phyloP scores from a whole-genome alignment of 1,284 basidiomycete genomes.

The Mycosarcoma mackinlayi region DNA sequence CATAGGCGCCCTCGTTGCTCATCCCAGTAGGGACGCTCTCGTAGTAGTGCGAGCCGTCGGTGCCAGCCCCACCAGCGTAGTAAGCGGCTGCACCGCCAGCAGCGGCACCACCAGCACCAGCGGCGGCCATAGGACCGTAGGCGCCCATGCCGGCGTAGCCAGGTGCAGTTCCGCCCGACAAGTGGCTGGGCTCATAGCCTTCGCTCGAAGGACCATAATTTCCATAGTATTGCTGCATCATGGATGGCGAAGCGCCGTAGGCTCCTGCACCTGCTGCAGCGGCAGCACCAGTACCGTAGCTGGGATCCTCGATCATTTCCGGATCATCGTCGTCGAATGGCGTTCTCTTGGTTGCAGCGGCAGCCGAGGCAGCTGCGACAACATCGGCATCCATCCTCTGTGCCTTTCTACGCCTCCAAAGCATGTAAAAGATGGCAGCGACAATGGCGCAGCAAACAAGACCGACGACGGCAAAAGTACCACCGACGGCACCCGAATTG shows the following conservation, averaged over 20 bases:
- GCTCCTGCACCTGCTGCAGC: constrained; percentile 41
- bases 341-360: constrained; percentile 64
- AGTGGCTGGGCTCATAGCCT: constrained; percentile 60
- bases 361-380: constrained; percentile 65
- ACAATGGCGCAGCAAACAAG: constrained; percentile 58
- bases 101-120: constrained; percentile 53
- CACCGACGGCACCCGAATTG: constrained; percentile 65
- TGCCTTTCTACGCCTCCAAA: constrained; percentile 59
- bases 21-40: constrained; percentile 35
- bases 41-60: constrained; percentile 52
- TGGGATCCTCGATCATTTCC: constrained; percentile 64
- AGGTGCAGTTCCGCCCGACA: constrained; percentile 55
- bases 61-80: constrained; percentile 33
- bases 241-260: constrained; percentile 40
- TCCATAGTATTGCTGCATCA: constrained; percentile 54
- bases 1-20: constrained; percentile 21
- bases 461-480: constrained; percentile 66
- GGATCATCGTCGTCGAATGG: constrained; percentile 68
- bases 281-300: constrained; percentile 47
- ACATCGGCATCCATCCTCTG: constrained; percentile 68
- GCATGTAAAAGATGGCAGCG: constrained; percentile 57
- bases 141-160: constrained; percentile 63
- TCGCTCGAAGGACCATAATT: constrained; percentile 41
- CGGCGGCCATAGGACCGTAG: constrained; percentile 57
- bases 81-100: constrained; percentile 53